Base-by-base conservation (phyloP, 1,284 basidiomycete genomes). In the Ustilago vetiveriae region DNA sequence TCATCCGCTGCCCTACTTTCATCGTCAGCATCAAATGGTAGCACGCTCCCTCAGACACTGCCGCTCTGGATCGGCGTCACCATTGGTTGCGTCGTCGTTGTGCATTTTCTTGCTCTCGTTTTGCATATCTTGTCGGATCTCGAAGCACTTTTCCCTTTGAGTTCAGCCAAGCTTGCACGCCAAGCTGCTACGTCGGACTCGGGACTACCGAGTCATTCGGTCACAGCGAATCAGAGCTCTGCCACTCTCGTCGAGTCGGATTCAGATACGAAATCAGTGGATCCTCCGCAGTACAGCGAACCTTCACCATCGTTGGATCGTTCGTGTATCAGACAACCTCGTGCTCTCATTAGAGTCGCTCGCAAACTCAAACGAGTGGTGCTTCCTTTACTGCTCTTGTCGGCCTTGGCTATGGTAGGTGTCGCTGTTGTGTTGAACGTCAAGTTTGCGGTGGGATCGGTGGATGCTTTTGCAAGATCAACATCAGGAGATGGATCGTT, bases 351-450 rank as follows among this genome's bases (percentile, higher is more conserved):
- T 1, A 29, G 62, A 0, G 27, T 44, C 6, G 40, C 50, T 23
- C 49, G 62, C 6, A 48, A 46, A n/a, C 26, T 41, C 3, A 65
- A 65, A 24, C 36, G 42, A 21, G 4, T 53, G 13, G 14, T 54
- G 1, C 46, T 58, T 5, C 54, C 54, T 13, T 7, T 65, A 33
- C 33, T 65, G 37, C 32, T 65, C 0, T 10, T 52, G 7, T 44
- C 62, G 3, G 49, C 50, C 7, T 21, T 57, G 21, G 41, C 13
- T 1, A 41, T 43, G 36, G 36, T 65, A 1, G 54, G 23, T 0
- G 41, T 65, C 4, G 62, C 62, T 13, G 54, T 65, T 9, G 62
- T 65, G 32, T 17, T 65, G 26, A 65, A 53, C 29, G 30, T 45
- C 0, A 65, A 65, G 38, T 58, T 65, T 35, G 45, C 54, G 7